These are phyloP conservation scores for Eucalyptus erythrocorys DNA, from an alignment of 345 rosid genomes.

Conservation along the genomic window DNA sequence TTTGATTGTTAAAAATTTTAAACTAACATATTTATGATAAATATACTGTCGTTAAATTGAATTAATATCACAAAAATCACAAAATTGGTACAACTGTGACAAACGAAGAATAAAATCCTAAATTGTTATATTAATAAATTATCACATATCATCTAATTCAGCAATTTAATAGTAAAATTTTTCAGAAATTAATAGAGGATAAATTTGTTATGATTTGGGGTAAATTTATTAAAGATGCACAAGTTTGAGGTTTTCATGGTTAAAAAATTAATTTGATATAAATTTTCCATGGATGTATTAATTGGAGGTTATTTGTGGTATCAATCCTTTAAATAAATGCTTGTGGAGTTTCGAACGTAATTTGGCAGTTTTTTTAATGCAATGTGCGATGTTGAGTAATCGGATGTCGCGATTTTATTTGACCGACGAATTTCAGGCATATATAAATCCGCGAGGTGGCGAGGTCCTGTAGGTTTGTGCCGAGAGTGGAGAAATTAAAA, in stretches of 20 bases:
- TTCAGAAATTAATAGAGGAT: fast-evolving
- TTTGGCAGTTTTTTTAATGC: neutral
- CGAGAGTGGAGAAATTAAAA: neutral
- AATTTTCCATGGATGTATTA: fast-evolving
- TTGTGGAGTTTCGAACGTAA: neutral
- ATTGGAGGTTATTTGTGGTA: no score
- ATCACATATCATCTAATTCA: fast-evolving
- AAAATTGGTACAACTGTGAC: fast-evolving
- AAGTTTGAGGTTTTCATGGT: no score
- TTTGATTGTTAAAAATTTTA: fast-evolving
- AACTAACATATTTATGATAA: fast-evolving
- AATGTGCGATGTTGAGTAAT: neutral
- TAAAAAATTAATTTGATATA: no score
- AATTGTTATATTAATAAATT: no score
- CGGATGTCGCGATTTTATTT: neutral
- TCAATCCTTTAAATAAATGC: neutral
- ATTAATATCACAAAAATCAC: no score
- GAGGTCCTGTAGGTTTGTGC: neutral
- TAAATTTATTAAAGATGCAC: fast-evolving
- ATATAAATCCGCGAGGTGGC: neutral
- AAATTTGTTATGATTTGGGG: fast-evolving
- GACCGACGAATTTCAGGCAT: neutral
- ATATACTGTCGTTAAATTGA: fast-evolving
- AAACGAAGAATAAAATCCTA: no score
- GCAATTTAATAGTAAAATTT: no score